Base-by-base conservation (phyloP, 2,329 filamentous ascomycete species). In the Magnaporthiopsis incrustans region DNA sequence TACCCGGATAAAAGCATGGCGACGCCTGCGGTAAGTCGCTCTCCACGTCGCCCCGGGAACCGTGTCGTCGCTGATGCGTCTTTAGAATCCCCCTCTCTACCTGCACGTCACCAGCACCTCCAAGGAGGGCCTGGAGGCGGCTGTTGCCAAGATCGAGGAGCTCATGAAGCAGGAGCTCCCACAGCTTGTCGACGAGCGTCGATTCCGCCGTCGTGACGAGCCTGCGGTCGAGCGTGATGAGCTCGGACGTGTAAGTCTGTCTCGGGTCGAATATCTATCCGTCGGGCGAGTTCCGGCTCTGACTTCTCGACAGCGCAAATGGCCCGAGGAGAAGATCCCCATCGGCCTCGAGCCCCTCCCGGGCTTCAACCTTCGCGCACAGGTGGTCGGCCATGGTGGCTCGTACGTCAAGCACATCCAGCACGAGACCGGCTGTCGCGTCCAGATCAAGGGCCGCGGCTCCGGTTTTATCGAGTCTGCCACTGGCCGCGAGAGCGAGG, bases 321-420 rank as follows among this genome's bases (percentile, higher is more conserved):
- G 95, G 95, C 94, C 95, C 1, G 95, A 98, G 73, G 92, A 97
- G 78, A 92, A 90, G 71, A 96, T 99, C 61, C 89, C 92, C 1
- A 93, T 99, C 70, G 87, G 88, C 67, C 86, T 99, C 65, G 95
- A 98, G 70, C 91, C 94, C 0, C 86, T 98, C 63, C 91, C 89
- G 30, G 95, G 95, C 26, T 99, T 99, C 79, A 99, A 99, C 73
- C 81, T 99, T 60, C 90, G 95, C 67, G 95, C 95, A 63, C 93
- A 98, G 74, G 94, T 99, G 60, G 95, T 99, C 64, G 95, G 95
- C 61, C 90, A 94, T 70, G 92, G 92, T 38, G 95, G 95, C 66
- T 90, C 91, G 58, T 97, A 98, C 73, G 95, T 99, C 66, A 99
- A 99, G 77, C 94, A 97, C 73, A 98, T 99, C 68, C 95, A 98